A percentile compares a stretch with the other conserved stretches of the same genome.
Evolutionary conservation across 2,329 filamentous ascomycete genomes (phyloP).

Genomic region (Calonectria ilicicola): DNA sequence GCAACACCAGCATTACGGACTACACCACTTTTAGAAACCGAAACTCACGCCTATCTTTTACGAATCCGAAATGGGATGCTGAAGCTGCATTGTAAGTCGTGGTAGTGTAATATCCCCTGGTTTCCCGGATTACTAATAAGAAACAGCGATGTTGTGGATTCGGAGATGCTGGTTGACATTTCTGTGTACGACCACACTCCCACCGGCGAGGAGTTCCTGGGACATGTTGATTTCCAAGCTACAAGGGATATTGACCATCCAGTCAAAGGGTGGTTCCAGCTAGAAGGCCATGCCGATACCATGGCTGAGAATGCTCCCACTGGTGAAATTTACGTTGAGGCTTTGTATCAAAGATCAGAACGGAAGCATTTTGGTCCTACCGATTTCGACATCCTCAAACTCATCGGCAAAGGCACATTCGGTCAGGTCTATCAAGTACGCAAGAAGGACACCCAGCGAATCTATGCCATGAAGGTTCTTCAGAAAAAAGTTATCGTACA

Average conservation of each 20-base stretch:
- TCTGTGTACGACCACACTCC: constrained; percentile 89
- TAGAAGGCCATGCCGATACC: constrained; percentile 81
- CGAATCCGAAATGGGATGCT: constrained; percentile 94
- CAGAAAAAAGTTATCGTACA: constrained; percentile 99
- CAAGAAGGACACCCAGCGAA: constrained; percentile 95
- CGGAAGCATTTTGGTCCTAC: constrained; percentile 94
- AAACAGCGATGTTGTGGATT: constrained; percentile 90
- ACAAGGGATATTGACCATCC: constrained; percentile 75
- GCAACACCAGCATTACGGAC: constrained; percentile 87
- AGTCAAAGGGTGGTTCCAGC: constrained; percentile 85
- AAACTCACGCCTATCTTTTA: constrained; percentile 68
- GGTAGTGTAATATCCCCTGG: neutral
- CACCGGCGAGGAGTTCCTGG: constrained; percentile 89
- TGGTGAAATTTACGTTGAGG: constrained; percentile 90
- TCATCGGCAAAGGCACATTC: constrained; percentile 98
- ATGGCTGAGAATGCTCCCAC: constrained; percentile 78
- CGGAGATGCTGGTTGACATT: constrained; percentile 89
- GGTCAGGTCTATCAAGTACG: constrained; percentile 98
- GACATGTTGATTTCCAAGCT: constrained; percentile 85
- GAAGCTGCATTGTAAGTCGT: constrained; percentile 88
- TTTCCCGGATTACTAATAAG: constrained; percentile 25
- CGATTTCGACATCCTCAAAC: constrained; percentile 94
- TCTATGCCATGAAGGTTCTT: constrained; percentile 99
- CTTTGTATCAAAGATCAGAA: constrained; percentile 86
- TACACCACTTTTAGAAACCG: constrained; percentile 70